Evolutionary conservation across 257 asterid genomes (phyloP), one percentile per base, ranked within the genome.

Genomic region (Penstemon barbatus): DNA sequence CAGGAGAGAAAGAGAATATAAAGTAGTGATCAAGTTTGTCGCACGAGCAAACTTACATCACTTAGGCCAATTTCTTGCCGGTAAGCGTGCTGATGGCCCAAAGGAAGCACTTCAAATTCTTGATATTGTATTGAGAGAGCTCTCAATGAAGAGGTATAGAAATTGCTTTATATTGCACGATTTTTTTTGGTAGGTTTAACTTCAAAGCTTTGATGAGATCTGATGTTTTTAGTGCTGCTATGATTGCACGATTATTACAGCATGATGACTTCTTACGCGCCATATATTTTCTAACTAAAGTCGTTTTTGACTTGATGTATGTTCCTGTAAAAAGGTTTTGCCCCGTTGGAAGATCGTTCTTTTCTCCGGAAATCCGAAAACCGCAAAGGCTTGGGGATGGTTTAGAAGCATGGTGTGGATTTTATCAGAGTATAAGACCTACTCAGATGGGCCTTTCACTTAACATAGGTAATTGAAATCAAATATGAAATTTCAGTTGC

Each of bases 391-490:
- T 91, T 5, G 99, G 99, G 9, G 98, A 91, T 57, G 99, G 99
- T 41, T 82, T 94, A 74, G 99, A 94, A 83, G 96, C 99, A 13
- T 94, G 99, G 99, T 87, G 92, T 72, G 99, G 99, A 36, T 94
- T 94, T 77, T 94, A 94, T 72, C 99, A 94, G 85, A 94, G 99
- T 62, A 89, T 94, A 66, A 82, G 99, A 61, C 99, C 99, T 39
- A 94, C 98, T 15, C 98, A 94, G 75, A 94, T 94, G 99, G 99
- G 99, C 72, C 72, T 94, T 69, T 94, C 99, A 18, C 96, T 94
- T 51, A 94, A 94, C 77, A 91, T 94, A 63, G 98, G 98, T 87
- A 81, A 65, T 44, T 44, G 15, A 63, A 39, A 59, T 50, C 40
- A 42, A 40, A 25, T n/a, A 56, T 39, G 33, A 18, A 10, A 13